Evolutionary conservation across 2,329 filamentous ascomycete genomes (phyloP).

Genomic region (Aspergillus clavatus): DNA sequence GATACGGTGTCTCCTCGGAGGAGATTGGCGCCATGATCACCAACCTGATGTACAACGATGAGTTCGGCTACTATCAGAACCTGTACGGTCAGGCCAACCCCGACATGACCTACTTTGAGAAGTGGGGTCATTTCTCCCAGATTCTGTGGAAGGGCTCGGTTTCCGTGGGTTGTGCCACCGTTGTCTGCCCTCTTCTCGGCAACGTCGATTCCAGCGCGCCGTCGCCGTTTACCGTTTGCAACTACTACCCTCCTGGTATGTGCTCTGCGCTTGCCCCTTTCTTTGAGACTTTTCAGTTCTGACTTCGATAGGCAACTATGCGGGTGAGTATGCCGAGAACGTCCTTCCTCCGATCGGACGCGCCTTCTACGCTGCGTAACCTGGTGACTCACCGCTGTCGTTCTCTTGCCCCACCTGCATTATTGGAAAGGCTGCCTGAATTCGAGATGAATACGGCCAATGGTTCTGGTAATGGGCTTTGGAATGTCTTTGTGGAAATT

Average conservation of each 20-base stretch:
- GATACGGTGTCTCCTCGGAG: conserved; percentile 55
- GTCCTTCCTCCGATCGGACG: conserved; percentile 43
- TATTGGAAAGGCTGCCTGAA: too few species aligned
- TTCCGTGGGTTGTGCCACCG: conserved; percentile 58
- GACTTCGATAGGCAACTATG: conserved; percentile 49
- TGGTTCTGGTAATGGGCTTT: too few species aligned
- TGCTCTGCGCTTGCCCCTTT: conserved; percentile 5
- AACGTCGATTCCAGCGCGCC: conserved; percentile 40
- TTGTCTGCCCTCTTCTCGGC: conserved; percentile 41
- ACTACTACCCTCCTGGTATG: conserved; percentile 73
- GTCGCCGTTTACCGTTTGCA: conserved; percentile 79
- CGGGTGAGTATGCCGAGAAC: conserved; percentile 50
- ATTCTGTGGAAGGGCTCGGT: conserved; percentile 64
- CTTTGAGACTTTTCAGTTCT: conserved; percentile 13
- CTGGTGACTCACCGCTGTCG: neutral
- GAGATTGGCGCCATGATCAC: conserved; percentile 66
- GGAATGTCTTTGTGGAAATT: too few species aligned
- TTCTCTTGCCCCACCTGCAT: too few species aligned
- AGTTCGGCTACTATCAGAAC: conserved; percentile 55
- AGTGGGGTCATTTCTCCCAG: conserved; percentile 72
- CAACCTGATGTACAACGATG: conserved; percentile 84
- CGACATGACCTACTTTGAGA: conserved; percentile 57
- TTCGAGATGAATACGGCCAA: too few species aligned
- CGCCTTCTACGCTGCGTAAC: conserved; percentile 31
- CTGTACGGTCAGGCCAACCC: conserved; percentile 59